phyloP scores from a whole-genome alignment of 305 asterid genomes.

The Solanum hybrid region DNA sequence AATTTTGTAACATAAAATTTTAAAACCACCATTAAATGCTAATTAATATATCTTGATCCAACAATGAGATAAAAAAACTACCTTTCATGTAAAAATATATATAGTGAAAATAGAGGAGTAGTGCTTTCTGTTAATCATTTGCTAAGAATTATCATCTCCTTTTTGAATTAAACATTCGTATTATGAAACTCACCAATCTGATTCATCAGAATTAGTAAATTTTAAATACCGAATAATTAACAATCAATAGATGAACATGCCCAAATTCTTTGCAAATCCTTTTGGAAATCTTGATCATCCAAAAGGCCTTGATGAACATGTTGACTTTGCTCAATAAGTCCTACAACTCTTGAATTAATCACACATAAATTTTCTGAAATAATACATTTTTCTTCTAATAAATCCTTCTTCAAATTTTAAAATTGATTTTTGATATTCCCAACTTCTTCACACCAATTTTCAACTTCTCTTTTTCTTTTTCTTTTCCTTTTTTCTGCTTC shows the following conservation, averaged over 20 bases:
- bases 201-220: neutral
- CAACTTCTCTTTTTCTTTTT: slow-evolving; percentile 19
- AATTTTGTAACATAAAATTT: too few species aligned
- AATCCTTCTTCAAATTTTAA: neutral
- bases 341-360: neutral
- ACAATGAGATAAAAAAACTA: too few species aligned
- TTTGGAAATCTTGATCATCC: neutral
- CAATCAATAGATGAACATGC: neutral
- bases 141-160: too few species aligned
- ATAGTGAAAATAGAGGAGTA: too few species aligned
- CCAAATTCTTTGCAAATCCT: slow-evolving; percentile 5
- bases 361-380: neutral
- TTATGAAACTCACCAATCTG: too few species aligned
- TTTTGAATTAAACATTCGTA: too few species aligned
- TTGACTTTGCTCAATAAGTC: neutral
- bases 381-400: neutral
- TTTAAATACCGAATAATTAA: neutral
- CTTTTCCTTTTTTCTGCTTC: slow-evolving; percentile 4
- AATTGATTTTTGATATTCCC: neutral
- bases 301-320: neutral
- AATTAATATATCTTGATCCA: neutral
- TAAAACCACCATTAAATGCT: neutral
- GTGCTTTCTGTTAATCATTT: too few species aligned
- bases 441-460: slow-evolving; percentile 12
- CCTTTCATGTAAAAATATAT: too few species aligned